phyloP scores from a whole-genome alignment of 2,329 filamentous ascomycete species.

The Pseudocercospora musae region DNA sequence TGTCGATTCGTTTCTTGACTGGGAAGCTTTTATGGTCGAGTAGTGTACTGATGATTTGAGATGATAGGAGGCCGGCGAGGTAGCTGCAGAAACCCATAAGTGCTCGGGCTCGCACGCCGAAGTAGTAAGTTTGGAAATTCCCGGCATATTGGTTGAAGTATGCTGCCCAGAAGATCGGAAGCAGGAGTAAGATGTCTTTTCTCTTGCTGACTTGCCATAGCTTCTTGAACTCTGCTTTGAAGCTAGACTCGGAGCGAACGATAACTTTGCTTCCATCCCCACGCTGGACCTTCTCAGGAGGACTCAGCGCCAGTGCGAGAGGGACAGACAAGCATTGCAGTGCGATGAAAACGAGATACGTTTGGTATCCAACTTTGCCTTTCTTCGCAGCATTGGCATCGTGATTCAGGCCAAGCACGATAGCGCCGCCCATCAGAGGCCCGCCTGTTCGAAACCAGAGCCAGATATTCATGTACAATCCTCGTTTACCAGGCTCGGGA shows the following conservation, averaged over 20 bases:
- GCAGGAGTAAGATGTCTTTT: conserved; percentile 37
- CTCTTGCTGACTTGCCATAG: conserved; percentile 34
- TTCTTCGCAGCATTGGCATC: conserved; percentile 41
- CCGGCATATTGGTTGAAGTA: conserved; percentile 48
- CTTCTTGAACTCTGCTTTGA: conserved; percentile 40
- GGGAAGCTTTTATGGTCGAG: conserved; percentile 44
- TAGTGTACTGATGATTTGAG: conserved; percentile 45
- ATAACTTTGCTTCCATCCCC: conserved; percentile 41
- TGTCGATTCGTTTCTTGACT: conserved; percentile 43
- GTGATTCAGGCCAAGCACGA: conserved; percentile 48
- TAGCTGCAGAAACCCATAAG: conserved; percentile 48
- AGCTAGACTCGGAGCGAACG: conserved; percentile 39
- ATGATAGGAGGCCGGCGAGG: conserved; percentile 44
- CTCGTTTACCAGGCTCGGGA: conserved; percentile 47
- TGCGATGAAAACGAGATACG: conserved; percentile 45
- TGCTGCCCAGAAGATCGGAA: conserved; percentile 46
- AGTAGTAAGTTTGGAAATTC: conserved; percentile 52
- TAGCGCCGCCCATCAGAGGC: conserved; percentile 47
- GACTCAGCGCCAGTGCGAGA: conserved; percentile 40
- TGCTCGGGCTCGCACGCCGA: conserved; percentile 46
- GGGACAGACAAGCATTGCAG: conserved; percentile 40
- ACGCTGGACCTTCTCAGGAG: conserved; percentile 44
- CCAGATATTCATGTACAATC: conserved; percentile 49
- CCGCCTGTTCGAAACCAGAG: conserved; percentile 52
- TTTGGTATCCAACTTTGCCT: conserved; percentile 37